phyloP scores from a whole-genome alignment of 148 eudicot species.

The Heliosperma pusillum region DNA sequence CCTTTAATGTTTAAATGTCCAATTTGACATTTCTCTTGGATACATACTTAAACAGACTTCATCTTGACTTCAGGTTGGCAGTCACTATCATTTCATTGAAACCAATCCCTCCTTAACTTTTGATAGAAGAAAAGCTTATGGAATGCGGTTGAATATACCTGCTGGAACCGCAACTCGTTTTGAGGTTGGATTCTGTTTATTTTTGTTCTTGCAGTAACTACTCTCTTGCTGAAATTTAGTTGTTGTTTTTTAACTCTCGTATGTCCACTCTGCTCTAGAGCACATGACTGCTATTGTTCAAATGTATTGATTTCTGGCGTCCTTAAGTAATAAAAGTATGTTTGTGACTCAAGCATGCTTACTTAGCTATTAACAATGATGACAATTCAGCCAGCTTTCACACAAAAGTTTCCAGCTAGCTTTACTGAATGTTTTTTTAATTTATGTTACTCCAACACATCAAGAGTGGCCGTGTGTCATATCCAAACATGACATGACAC shows the following conservation, averaged over 20 bases:
- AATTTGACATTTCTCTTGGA: background rate
- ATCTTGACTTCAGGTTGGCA: slow-evolving; percentile 65
- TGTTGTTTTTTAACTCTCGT: background rate
- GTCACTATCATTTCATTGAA: slow-evolving; percentile 98
- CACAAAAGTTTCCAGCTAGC: background rate
- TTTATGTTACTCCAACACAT: background rate
- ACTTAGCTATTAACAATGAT: background rate
- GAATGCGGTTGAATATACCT: slow-evolving; percentile 92
- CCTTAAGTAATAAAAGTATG: background rate
- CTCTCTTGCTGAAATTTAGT: slow-evolving; percentile 1
- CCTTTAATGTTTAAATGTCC: background rate
- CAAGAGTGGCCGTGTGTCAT: background rate
- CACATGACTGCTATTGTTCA: background rate
- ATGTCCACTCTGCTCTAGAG: background rate
- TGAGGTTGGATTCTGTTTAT: slow-evolving; percentile 51
- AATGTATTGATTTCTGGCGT: background rate
- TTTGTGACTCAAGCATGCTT: background rate
- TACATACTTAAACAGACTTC: background rate
- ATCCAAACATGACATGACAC: background rate
- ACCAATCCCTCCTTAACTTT: slow-evolving; percentile 70
- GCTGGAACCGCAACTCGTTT: slow-evolving; percentile 94
- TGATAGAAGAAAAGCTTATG: slow-evolving; percentile 79
- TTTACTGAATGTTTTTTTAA: background rate
- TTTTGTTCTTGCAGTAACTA: background rate
- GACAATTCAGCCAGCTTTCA: background rate